Evolutionary conservation across 2,329 filamentous ascomycete genomes (phyloP), one percentile per base, ranked within the genome.

Genomic region (Fusarium sp.): DNA sequence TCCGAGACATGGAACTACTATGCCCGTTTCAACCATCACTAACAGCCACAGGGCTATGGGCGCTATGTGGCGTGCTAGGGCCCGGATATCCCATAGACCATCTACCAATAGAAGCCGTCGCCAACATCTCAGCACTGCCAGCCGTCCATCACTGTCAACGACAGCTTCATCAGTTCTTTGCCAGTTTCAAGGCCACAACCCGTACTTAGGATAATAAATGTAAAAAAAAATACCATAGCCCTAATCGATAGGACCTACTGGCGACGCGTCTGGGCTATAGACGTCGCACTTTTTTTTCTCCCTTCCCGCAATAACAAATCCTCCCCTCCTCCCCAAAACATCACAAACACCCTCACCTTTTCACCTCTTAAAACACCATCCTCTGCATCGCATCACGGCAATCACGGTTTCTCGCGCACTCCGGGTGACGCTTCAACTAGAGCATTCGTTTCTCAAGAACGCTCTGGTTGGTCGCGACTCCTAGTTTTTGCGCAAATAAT

Each of bases 131-230:
- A 29, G 29, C 45, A 50, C 60, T 50, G 56, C 27, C 67, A 56
- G 35, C 20, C 70, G 31, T 45, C 67, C 60, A 42, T 50, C 71
- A 74, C 71, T 73, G 71, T 50, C 63, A 42, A 40, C 22, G 14
- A 47, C 24, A 27, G 29, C 45, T 50, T 50, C 16, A 50, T 18
- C 63, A 50, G 34, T 47, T 40, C 35, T 45, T 42, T 52, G 64
- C 24, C 40, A 70, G 45, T 62, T 67, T 63, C 70, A 63, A 71
- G 63, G 16, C 29, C 45, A 27, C 24, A 50, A n/a, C 16, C 14
- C 20, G 45, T 50, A 18, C n/a, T 24, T 16, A 27, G 18, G 24
- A 6, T 24, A 27, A 50, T 50, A n/a, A 27, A 29, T 50, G 22
- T 29, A 7, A 18, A 50, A 50, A 50, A 50, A n/a, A n/a, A n/a